A percentile compares a stretch with the other conserved stretches of the same genome.
phyloP scores from a whole-genome alignment of 495 filamentous ascomycete genomes.

The Friedmanniomyces simplex region DNA sequence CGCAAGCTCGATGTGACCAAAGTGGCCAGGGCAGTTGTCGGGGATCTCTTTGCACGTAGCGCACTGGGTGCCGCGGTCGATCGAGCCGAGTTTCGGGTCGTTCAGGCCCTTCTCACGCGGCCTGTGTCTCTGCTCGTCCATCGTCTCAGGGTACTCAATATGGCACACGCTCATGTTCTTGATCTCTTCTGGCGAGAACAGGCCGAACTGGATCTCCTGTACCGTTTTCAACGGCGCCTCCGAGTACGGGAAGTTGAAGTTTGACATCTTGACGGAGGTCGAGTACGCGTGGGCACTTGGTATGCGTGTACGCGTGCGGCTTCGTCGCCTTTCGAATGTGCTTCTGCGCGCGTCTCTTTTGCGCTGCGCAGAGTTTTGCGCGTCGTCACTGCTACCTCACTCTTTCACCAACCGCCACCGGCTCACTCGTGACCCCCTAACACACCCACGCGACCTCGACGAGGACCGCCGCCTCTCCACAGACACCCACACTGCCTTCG shows the following conservation, averaged over 20 bases:
- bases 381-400: conserved; percentile 4
- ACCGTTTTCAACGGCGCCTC: conserved; percentile 92
- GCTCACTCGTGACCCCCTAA: conserved; percentile 4
- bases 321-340: not conserved
- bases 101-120: conserved; percentile 85
- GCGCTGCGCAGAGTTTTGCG: not conserved
- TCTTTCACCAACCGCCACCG: not conserved
- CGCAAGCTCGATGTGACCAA: conserved; percentile 93
- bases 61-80: conserved; percentile 88
- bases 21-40: conserved; percentile 92
- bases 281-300: not conserved
- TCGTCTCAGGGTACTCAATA: conserved; percentile 92
- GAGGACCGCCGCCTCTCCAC: conserved; percentile 14
- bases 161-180: conserved; percentile 92
- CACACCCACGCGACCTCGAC: conserved; percentile 15
- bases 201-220: conserved; percentile 96
- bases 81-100: conserved; percentile 86
- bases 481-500: conserved; percentile 1
- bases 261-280: conserved; percentile 62
- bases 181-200: conserved; percentile 93
- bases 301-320: not conserved
- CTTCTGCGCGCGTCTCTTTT: not conserved
- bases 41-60: conserved; percentile 90
- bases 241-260: conserved; percentile 82
- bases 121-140: conserved; percentile 85